Evolutionary conservation across 805 yeast species (phyloP).

Genomic region (Ogataea kodamae): DNA sequence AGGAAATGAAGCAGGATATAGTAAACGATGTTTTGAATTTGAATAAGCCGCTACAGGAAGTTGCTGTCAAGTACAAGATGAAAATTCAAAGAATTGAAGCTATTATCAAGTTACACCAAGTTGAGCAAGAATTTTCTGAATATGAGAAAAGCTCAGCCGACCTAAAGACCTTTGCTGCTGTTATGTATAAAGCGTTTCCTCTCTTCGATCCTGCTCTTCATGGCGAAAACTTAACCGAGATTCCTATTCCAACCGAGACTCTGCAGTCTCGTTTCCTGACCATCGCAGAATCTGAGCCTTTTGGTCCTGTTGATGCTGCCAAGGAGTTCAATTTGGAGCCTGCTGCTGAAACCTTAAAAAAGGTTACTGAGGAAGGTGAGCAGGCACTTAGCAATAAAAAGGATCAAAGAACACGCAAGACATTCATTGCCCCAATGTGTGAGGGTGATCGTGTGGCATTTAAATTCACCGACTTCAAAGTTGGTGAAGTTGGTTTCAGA

Average conservation of each 20-base stretch:
- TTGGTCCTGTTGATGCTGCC: slow-evolving; percentile 96
- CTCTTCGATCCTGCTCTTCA: slow-evolving; percentile 46
- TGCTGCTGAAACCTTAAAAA: slow-evolving; percentile 74
- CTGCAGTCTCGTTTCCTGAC: slow-evolving; percentile 78
- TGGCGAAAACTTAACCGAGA: slow-evolving; percentile 84
- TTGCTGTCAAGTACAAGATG: slow-evolving; percentile 74
- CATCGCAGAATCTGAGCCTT: slow-evolving; percentile 91
- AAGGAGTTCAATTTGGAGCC: slow-evolving; percentile 77
- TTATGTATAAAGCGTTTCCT: slow-evolving; percentile 82
- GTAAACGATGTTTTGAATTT: slow-evolving; percentile 47
- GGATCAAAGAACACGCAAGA: slow-evolving; percentile 30
- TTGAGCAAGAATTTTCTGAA: slow-evolving; percentile 61
- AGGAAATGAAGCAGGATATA: slow-evolving; percentile 57
- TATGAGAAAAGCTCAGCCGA: slow-evolving; percentile 54
- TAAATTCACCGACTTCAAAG: slow-evolving; percentile 72
- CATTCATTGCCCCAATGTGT: slow-evolving; percentile 53
- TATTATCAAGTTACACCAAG: slow-evolving; percentile 59
- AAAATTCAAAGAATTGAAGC: slow-evolving; percentile 89
- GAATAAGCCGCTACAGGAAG: slow-evolving; percentile 60
- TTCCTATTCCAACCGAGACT: slow-evolving; percentile 85
- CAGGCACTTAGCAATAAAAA: slow-evolving; percentile 33
- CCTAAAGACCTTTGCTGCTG: slow-evolving; percentile 51
- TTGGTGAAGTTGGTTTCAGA: slow-evolving; percentile 85
- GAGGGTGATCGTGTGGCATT: slow-evolving; percentile 70
- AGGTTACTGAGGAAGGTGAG: slow-evolving; percentile 58